A percentile compares a stretch with the other conserved stretches of the same genome.
These are phyloP conservation scores for Nadsonia starkeyi-henricii DNA, from an alignment of 1,139 yeast genomes.

Conservation along the genomic window DNA sequence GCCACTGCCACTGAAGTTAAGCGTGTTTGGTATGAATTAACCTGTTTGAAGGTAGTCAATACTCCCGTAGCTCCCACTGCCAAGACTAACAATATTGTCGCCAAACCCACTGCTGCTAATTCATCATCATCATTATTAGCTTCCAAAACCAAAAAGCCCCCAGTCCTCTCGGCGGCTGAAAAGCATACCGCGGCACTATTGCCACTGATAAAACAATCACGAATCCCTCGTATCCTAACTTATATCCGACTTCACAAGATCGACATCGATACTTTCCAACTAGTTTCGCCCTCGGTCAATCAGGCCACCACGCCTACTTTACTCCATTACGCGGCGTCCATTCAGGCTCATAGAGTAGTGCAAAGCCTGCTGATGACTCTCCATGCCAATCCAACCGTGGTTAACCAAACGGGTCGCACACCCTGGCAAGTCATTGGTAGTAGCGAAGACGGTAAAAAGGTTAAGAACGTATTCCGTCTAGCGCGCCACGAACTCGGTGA, in stretches of 20 bases:
- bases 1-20: conserved; percentile 77
- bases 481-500: conserved; percentile 62
- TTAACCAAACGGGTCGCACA: conserved; percentile 43
- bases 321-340: conserved; percentile 63
- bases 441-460: conserved; percentile 23
- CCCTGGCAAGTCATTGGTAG: conserved; percentile 43
- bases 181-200: conserved; percentile 45
- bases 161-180: conserved; percentile 20
- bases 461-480: conserved; percentile 47
- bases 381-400: conserved; percentile 55
- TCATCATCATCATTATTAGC: background rate
- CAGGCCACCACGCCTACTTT: conserved; percentile 48
- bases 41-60: conserved; percentile 44
- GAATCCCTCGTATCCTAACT: conserved; percentile 58
- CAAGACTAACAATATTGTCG: conserved; percentile 14
- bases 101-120: conserved; percentile 6
- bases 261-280: conserved; percentile 6
- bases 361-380: conserved; percentile 47
- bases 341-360: conserved; percentile 56
- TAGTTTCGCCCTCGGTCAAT: background rate
- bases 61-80: conserved; percentile 28
- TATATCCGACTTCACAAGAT: conserved; percentile 48
- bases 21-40: conserved; percentile 69
- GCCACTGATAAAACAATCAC: conserved; percentile 51
- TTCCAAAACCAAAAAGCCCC: conserved; percentile 9